Conservation (phyloP, 495 filamentous ascomycete species). For the Parmelia sp. region DNA sequence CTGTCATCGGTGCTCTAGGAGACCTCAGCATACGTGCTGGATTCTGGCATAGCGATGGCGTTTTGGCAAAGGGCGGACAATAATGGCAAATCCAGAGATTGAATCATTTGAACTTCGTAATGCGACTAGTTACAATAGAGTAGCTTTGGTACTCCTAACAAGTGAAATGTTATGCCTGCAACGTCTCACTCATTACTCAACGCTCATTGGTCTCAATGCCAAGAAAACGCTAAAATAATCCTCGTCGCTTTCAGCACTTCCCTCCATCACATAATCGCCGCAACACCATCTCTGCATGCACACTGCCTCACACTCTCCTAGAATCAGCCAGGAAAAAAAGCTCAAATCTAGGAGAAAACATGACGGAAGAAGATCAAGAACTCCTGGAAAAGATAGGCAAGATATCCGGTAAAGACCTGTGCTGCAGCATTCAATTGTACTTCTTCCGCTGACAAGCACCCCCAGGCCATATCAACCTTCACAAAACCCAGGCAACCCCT, state of each 20-base stretch:
- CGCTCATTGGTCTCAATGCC: neutral
- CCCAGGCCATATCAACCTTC: constrained; percentile 74
- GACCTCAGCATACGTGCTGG: neutral
- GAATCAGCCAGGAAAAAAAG: neutral
- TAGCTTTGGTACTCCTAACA: too few relatives aligned
- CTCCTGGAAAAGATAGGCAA: constrained; percentile 68
- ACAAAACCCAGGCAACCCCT: constrained; percentile 57
- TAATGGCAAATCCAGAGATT: neutral
- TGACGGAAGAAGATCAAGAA: constrained; percentile 65
- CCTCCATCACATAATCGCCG: neutral
- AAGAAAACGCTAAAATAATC: neutral
- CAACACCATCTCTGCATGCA: too few relatives aligned
- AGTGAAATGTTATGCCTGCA: too few relatives aligned
- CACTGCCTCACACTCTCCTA: neutral
- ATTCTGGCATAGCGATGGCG: constrained; percentile 16
- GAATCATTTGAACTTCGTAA: too few relatives aligned
- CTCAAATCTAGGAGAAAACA: constrained; percentile 28
- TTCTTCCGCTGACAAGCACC: constrained; percentile 30
- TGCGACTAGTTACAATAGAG: too few relatives aligned
- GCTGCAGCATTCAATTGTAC: constrained; percentile 19
- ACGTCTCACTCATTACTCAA: too few relatives aligned
- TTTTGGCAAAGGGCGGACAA: neutral
- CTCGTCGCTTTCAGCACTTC: neutral
- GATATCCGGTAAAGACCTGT: constrained; percentile 56
- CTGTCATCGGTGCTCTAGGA: neutral